phyloP scores from a whole-genome alignment of 169 alveolate genomes.

The Plasmodium relictum region DNA sequence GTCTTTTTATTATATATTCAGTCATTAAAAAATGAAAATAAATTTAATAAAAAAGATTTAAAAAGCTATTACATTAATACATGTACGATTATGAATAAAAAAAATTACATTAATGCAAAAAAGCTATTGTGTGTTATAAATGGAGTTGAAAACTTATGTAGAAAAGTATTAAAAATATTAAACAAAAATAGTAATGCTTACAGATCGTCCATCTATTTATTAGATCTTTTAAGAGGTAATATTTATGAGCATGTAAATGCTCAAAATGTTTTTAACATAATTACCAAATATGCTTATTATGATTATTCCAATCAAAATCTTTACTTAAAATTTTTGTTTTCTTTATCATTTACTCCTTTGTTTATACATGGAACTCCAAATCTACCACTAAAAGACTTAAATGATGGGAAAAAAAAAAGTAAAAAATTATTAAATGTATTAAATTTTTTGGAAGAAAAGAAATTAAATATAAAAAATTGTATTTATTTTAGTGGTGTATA shows the following conservation, averaged over 20 bases:
- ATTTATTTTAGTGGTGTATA: slow-evolving; percentile 32
- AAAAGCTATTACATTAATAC: slow-evolving; percentile 24
- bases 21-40: slow-evolving; percentile 15
- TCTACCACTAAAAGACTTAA: slow-evolving; percentile 5
- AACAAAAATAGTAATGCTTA: slow-evolving; percentile 28
- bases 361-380: slow-evolving; percentile 55
- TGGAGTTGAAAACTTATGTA: slow-evolving; percentile 29
- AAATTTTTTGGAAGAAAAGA: slow-evolving; percentile 11
- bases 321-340: slow-evolving; percentile 32
- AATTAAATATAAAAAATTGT: slow-evolving; percentile 34
- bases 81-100: slow-evolving; percentile 32
- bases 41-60: slow-evolving; percentile 2
- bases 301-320: slow-evolving; percentile 38
- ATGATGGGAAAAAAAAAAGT: slow-evolving; percentile 33
- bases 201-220: slow-evolving; percentile 10
- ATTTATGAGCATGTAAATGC: not conserved
- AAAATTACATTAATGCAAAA: slow-evolving; percentile 30
- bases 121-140: slow-evolving; percentile 39
- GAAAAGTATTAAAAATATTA: slow-evolving; percentile 11
- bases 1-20: slow-evolving; percentile 22
- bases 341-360: slow-evolving; percentile 37
- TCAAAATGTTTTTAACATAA: slow-evolving; percentile 24
- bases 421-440: slow-evolving; percentile 21
- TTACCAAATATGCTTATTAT: slow-evolving; percentile 12
- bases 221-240: slow-evolving; percentile 15